phyloP scores from a whole-genome alignment of 1,284 basidiomycete genomes.

The Tausonia pullulans region DNA sequence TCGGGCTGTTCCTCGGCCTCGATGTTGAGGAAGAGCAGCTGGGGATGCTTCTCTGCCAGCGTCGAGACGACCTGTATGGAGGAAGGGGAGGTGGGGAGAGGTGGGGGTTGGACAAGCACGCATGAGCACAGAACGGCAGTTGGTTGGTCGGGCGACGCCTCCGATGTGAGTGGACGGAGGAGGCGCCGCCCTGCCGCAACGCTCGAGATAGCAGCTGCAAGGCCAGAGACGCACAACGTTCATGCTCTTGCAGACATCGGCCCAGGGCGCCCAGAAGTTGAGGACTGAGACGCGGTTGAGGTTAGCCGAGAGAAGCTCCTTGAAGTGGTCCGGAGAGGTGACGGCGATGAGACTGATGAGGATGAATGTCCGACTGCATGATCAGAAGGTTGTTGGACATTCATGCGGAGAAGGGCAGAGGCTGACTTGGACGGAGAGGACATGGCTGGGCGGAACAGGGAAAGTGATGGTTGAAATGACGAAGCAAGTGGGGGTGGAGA shows the following conservation, averaged over 20 bases:
- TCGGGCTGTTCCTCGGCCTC: constrained; percentile 82
- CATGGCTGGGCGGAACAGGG: too few relatives aligned
- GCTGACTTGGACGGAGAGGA: too few relatives aligned
- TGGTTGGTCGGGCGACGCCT: constrained; percentile 3
- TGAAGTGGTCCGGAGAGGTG: constrained; percentile 57
- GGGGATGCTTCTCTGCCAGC: constrained; percentile 58
- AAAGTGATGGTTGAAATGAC: too few relatives aligned
- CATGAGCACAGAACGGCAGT: constrained; percentile 19
- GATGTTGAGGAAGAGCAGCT: constrained; percentile 66
- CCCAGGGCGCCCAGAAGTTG: constrained; percentile 91
- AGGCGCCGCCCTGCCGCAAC: too few relatives aligned
- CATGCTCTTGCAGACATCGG: constrained; percentile 77
- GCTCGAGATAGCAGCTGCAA: background rate
- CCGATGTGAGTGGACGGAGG: background rate
- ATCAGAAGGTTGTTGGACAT: too few relatives aligned
- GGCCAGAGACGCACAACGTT: constrained; percentile 40
- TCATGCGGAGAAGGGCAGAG: too few relatives aligned
- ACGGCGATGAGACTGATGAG: constrained; percentile 39
- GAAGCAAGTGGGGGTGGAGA: too few relatives aligned
- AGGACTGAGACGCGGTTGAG: constrained; percentile 68
- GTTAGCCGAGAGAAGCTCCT: constrained; percentile 59
- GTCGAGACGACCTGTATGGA: constrained; percentile 44
- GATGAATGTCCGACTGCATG: too few relatives aligned
- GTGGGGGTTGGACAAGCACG: background rate
- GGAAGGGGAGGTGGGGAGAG: background rate